Percentiles rank a stretch among this genome's conserved stretches.
These are phyloP conservation scores for Rhodotorula sp. DNA, from an alignment of 1,284 basidiomycete species.

Conservation along the genomic window DNA sequence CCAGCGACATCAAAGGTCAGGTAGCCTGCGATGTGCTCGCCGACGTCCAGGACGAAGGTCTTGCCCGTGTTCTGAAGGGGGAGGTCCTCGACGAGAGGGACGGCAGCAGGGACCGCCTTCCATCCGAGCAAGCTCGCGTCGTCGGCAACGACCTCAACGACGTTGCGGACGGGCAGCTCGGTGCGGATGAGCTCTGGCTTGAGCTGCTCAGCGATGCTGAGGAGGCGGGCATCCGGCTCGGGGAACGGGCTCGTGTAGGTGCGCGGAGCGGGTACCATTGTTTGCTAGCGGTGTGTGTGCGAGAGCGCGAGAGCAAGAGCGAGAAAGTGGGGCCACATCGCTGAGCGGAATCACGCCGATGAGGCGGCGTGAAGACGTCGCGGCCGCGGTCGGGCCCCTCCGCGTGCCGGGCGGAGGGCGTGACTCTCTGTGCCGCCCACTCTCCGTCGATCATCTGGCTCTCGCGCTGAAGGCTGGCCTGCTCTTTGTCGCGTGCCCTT, in stretches of 20 bases:
- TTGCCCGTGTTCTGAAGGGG: constrained; percentile 18
- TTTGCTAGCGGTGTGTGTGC: background rate
- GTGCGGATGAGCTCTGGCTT: constrained; percentile 34
- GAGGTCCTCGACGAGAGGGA: background rate
- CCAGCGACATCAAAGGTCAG: constrained; percentile 35
- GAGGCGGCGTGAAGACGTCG: too few relatives aligned
- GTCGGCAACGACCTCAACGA: constrained; percentile 31
- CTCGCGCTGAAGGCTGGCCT: too few relatives aligned
- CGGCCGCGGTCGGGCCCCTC: too few relatives aligned
- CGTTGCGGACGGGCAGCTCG: background rate
- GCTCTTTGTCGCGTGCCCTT: background rate
- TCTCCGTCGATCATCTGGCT: too few relatives aligned
- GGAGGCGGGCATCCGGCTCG: constrained; percentile 25
- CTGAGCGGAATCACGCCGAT: too few relatives aligned
- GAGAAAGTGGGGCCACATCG: too few relatives aligned
- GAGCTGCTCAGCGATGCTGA: constrained; percentile 34
- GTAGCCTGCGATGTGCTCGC: constrained; percentile 27
- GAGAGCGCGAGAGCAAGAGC: background rate
- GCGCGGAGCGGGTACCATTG: background rate
- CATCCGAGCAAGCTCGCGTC: constrained; percentile 33
- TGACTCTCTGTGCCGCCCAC: too few relatives aligned
- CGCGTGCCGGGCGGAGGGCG: too few relatives aligned
- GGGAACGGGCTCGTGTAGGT: background rate
- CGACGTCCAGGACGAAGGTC: constrained; percentile 33
- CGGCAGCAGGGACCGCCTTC: constrained; percentile 17